These are phyloP conservation scores for Musa itinerans DNA, from an alignment of 176 grass and related monocot species.

Conservation along the genomic window DNA sequence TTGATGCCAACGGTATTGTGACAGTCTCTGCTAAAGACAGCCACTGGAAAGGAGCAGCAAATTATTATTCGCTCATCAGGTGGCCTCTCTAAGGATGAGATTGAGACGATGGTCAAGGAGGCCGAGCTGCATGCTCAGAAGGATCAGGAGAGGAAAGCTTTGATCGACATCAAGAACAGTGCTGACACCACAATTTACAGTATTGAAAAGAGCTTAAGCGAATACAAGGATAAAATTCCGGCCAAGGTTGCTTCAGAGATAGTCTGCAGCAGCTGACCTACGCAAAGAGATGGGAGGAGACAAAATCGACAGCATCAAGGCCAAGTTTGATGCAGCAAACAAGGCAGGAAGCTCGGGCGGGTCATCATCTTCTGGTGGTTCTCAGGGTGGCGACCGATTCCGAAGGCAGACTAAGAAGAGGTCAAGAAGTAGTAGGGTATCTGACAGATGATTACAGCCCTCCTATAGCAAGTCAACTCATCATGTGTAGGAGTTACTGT, in stretches of 20 bases:
- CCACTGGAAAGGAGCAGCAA: constrained; percentile 62
- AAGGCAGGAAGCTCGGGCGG: constrained; percentile 60
- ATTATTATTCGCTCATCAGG: constrained; percentile 68
- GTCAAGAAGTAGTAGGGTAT: constrained; percentile 39
- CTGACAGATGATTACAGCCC: too few relatives aligned
- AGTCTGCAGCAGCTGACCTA: constrained; percentile 44
- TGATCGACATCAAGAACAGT: constrained; percentile 56
- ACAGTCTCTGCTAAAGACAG: constrained; percentile 71
- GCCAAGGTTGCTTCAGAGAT: constrained; percentile 54
- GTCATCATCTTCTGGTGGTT: constrained; percentile 17
- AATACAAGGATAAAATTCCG: constrained; percentile 68
- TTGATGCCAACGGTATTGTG: constrained; percentile 72
- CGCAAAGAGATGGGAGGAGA: constrained; percentile 56
- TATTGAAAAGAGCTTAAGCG: constrained; percentile 56
- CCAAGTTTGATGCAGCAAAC: constrained; percentile 54
- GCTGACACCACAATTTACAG: constrained; percentile 67
- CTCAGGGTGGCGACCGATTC: constrained; percentile 38
- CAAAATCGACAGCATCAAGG: constrained; percentile 46
- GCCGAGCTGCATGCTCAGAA: constrained; percentile 66
- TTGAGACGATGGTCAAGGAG: constrained; percentile 73
- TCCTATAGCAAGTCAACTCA: too few relatives aligned
- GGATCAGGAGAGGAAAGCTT: constrained; percentile 61
- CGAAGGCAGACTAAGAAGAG: constrained; percentile 61
- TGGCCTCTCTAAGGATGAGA: constrained; percentile 59
- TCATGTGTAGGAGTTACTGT: too few relatives aligned